These are phyloP conservation scores for Penicillium herquei DNA, from an alignment of 495 filamentous ascomycete genomes.

Conservation along the genomic window DNA sequence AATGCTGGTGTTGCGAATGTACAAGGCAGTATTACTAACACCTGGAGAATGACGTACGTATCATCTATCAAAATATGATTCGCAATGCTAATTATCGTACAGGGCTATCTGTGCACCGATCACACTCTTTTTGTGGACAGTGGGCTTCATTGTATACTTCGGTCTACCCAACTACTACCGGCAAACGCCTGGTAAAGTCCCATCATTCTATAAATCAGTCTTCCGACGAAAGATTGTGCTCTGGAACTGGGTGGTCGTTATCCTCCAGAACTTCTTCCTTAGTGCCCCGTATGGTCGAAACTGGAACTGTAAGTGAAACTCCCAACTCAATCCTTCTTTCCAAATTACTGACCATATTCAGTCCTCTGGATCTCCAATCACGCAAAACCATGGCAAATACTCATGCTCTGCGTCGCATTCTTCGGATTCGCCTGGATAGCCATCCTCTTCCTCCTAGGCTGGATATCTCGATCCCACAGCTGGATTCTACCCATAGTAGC, in stretches of 20 bases:
- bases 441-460: constrained; percentile 37
- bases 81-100: neutral
- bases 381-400: constrained; percentile 44
- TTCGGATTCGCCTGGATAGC: constrained; percentile 46
- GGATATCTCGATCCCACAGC: constrained; percentile 44
- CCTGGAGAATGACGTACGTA: constrained; percentile 49
- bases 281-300: constrained; percentile 51
- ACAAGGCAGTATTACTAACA: constrained; percentile 38
- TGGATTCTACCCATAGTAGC: constrained; percentile 53
- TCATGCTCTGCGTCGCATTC: constrained; percentile 43
- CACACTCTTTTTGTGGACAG: constrained; percentile 38
- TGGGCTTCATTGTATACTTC: constrained; percentile 43
- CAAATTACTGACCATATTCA: constrained; percentile 1
- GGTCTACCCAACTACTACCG: constrained; percentile 52
- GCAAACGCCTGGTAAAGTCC: constrained; percentile 65
- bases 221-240: constrained; percentile 49
- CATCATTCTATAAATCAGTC: constrained; percentile 52
- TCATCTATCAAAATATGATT: neutral
- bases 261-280: constrained; percentile 50
- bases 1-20: constrained; percentile 33
- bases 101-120: constrained; percentile 46
- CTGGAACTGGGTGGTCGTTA: constrained; percentile 49
- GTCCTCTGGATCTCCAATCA: constrained; percentile 50
- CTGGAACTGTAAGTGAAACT: constrained; percentile 42
- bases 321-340: neutral